These are phyloP conservation scores for Chytriomyces sp. DNA, from an alignment of 192 early-diverging fungal genomes.

Conservation along the genomic window DNA sequence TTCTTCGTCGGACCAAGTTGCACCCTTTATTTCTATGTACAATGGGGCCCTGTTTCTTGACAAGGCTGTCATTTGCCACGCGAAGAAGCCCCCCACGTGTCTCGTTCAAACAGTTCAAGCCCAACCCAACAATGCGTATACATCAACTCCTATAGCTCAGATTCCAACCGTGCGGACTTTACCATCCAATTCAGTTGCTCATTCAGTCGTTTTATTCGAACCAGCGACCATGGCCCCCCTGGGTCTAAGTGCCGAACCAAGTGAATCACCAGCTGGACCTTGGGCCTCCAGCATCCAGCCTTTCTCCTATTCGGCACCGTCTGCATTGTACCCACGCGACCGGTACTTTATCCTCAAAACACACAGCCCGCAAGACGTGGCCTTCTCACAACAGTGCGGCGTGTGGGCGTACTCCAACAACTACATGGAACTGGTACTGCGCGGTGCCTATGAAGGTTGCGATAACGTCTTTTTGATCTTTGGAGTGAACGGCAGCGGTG, in stretches of 20 bases:
- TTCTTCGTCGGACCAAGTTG: not conserved
- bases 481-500: constrained; percentile 1
- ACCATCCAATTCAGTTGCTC: not conserved
- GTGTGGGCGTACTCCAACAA: not conserved
- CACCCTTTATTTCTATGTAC: constrained; percentile 7
- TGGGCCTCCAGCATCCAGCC: not conserved
- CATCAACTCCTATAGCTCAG: no score
- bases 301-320: not conserved
- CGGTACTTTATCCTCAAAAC: constrained; percentile 19
- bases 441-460: not conserved
- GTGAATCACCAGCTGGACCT: not conserved
- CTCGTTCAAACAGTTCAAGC: not conserved
- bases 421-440: not conserved
- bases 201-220: not conserved
- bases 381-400: not conserved
- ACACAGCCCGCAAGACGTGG: not conserved
- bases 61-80: not conserved
- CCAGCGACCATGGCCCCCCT: not conserved
- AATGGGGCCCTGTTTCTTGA: constrained; percentile 12
- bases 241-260: not conserved
- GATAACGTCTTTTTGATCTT: constrained; percentile 18
- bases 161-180: no score
- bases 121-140: not conserved
- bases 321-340: not conserved
- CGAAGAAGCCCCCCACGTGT: not conserved